These are phyloP conservation scores for Leishmania guyanensis DNA, from an alignment of 208 protist genomes.

Conservation along the genomic window DNA sequence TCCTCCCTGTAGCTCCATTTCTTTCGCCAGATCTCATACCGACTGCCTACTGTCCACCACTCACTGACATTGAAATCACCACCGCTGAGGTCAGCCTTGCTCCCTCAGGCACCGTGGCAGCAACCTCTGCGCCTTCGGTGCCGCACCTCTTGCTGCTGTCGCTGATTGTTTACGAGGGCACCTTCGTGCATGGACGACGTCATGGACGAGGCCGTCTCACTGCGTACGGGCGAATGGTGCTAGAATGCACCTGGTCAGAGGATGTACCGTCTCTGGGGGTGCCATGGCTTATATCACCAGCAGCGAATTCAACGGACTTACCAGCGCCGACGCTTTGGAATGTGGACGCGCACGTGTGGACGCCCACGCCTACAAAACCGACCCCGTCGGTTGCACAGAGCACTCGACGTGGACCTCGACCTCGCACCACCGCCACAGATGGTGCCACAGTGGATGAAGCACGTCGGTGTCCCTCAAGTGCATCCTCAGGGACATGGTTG, in stretches of 20 bases:
- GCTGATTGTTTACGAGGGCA: constrained; percentile 46
- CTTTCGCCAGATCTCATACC: constrained; percentile 25
- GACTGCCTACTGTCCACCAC: constrained; percentile 12
- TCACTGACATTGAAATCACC: constrained; percentile 10
- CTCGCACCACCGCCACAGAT: not conserved
- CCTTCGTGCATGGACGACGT: constrained; percentile 41
- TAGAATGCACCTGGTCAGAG: constrained; percentile 58
- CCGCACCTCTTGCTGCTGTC: constrained; percentile 24
- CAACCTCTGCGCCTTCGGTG: not conserved
- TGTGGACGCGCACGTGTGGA: constrained; percentile 16
- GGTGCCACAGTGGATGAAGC: not conserved
- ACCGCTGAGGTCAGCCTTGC: not conserved
- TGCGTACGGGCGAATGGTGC: constrained; percentile 43
- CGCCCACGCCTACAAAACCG: not conserved
- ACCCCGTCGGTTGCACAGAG: not conserved
- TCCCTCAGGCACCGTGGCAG: not conserved
- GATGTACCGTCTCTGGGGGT: constrained; percentile 38
- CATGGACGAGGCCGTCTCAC: constrained; percentile 56
- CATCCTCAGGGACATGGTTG: constrained; percentile 5
- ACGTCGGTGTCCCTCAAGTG: not conserved
- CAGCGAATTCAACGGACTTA: not conserved
- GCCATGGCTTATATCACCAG: not conserved
- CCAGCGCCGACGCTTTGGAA: constrained; percentile 22
- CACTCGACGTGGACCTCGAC: not conserved
- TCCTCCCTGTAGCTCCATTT: constrained; percentile 6